Conservation (phyloP, 768 basidiomycete genomes). For the Rubroboletus satanas region DNA sequence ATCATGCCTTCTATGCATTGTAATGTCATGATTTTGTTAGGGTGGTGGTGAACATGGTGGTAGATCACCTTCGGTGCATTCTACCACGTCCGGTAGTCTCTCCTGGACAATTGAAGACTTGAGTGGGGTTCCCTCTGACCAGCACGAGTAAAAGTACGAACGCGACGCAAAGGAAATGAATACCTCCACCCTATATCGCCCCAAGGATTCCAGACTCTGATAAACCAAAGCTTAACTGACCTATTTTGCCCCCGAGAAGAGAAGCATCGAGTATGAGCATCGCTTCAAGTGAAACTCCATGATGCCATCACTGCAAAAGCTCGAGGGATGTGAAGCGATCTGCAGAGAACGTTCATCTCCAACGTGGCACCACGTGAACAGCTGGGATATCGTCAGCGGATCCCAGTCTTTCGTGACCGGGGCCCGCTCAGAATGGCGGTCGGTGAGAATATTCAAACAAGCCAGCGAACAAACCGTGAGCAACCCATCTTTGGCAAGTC, state of each 20-base stretch:
- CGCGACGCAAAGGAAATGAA: neutral
- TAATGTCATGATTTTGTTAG: rapidly evolving
- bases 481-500: slow-evolving; percentile 14
- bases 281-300: neutral
- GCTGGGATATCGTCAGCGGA: too few relatives aligned
- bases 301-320: neutral
- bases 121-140: neutral
- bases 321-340: neutral
- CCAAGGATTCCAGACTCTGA: neutral
- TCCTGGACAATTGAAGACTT: too few relatives aligned
- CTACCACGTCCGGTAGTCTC: neutral
- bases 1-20: slow-evolving; percentile 29
- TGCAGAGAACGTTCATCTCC: neutral
- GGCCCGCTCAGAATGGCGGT: slow-evolving; percentile 4
- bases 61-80: neutral
- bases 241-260: neutral
- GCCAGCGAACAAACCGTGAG: neutral
- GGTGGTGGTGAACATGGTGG: neutral
- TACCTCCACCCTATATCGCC: neutral
- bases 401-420: neutral
- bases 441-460: slow-evolving; percentile 3
- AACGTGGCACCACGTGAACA: neutral
- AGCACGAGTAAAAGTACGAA: neutral
- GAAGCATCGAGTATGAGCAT: neutral
- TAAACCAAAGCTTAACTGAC: neutral